Percentiles rank a stretch among this genome's conserved stretches.
Evolutionary conservation across 2,329 filamentous ascomycete species (phyloP).

Genomic region (Arthrobotrys megalospora): DNA sequence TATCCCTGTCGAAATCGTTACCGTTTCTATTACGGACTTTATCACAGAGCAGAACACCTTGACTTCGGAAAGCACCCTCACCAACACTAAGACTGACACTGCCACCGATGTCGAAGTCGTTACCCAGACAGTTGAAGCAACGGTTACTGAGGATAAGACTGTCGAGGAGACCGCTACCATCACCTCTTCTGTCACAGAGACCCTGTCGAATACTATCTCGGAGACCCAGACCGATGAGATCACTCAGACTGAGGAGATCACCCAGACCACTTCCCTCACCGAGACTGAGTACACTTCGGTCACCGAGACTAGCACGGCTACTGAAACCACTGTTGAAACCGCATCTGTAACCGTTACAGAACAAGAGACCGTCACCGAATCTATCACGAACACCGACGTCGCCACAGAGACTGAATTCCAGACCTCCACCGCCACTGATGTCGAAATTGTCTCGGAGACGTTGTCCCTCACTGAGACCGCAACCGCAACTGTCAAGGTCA

Average conservation of each 20-base stretch:
- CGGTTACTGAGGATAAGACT: constrained; percentile 28
- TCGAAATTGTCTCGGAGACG: constrained; percentile 12
- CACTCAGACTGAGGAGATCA: constrained; percentile 14
- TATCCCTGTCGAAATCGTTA: constrained; percentile 11
- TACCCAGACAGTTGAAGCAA: constrained; percentile 7
- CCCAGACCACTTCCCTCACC: constrained; percentile 29
- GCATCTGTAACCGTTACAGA: constrained; percentile 22
- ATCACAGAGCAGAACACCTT: constrained; percentile 27
- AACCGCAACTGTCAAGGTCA: constrained; percentile 31
- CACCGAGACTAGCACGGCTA: constrained; percentile 26
- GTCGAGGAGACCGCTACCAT: constrained; percentile 10
- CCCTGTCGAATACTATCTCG: background rate
- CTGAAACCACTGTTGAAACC: background rate
- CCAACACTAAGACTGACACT: constrained; percentile 13
- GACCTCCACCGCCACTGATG: constrained; percentile 11
- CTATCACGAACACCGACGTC: constrained; percentile 23
- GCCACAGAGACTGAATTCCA: constrained; percentile 8
- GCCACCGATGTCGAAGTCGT: constrained; percentile 12
- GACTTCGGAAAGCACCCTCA: background rate
- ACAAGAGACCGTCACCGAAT: constrained; percentile 6
- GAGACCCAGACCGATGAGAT: constrained; percentile 21
- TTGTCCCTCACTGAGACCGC: constrained; percentile 21
- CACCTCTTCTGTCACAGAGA: constrained; percentile 16
- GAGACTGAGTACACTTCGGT: background rate
- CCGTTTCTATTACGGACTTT: constrained; percentile 8